Base-by-base conservation (phyloP, 441 rosid genomes). In the Bruguiera hainesii region DNA sequence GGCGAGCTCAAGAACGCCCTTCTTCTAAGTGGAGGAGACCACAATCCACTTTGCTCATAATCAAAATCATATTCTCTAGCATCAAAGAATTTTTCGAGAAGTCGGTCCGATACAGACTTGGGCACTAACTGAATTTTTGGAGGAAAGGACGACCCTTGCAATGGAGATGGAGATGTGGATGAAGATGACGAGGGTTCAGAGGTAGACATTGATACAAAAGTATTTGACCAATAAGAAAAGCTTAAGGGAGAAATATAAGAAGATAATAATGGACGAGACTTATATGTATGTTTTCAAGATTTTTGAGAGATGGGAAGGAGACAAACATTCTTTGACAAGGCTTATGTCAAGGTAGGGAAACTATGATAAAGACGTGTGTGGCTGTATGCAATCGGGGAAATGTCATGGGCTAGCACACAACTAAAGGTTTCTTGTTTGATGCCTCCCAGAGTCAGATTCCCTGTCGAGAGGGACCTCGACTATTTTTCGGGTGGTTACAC, bases 1-100 rank as follows among this genome's bases (percentile, higher is more conserved):
- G 82, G 81, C 0, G 96, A 87, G 75, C 81, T 85, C 75, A 93
- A 68, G 80, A 87, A 93, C 18, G 77, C 80, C 5, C 67, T 84
- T 68, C 88, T 78, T 74, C 64, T 74, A 65, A 87, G 53, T 0
- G 90, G 89, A 26, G 98, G 97, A 75, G 97, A 93, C 96, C 97
- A 93, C 58, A 93, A 42, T 42, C 90, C 93, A 37, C 97, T 93
- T 58, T 67, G 63, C 75, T 79, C 81, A 39, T 84, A 81, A 66
- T 93, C 87, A 63, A 93, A 93, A 65, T 84, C 85, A 46, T 70
- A 90, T 63, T 87, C 91, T 9, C 84, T 82, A 13, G 74, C 84
- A 65, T 91, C 93, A 49, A 67, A 80, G 81, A 87, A 92, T 75
- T 88, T 92, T 0, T 80, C 62, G 0, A 90, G 93, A 49, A 89